A percentile compares a stretch with the other conserved stretches of the same genome.
phyloP scores from a whole-genome alignment of 179 eudicot genomes.

The Actinidia chinensis region DNA sequence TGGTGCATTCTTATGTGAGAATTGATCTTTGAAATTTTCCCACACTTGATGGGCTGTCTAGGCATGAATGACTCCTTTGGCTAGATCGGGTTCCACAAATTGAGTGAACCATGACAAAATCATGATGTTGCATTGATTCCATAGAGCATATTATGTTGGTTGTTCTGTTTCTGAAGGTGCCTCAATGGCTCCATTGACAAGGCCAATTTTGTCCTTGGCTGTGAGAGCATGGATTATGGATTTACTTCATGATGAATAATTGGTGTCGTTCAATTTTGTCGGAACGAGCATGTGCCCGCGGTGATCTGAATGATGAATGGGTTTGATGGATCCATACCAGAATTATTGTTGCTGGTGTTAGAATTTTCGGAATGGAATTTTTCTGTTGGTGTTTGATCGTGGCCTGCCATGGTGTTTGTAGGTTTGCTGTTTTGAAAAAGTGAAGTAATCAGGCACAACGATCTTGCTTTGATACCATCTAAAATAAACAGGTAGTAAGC shows the following conservation, averaged over 20 bases:
- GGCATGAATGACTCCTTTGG: constrained; percentile 1
- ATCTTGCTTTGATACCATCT: too few relatives aligned
- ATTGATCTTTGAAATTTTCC: constrained; percentile 21
- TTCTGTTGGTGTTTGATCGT: too few relatives aligned
- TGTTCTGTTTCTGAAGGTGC: not conserved
- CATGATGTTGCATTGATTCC: constrained; percentile 18
- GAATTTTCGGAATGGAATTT: too few relatives aligned
- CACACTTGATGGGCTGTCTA: constrained; percentile 13
- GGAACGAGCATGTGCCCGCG: not conserved
- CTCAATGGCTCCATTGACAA: constrained; percentile 13
- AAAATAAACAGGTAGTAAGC: too few relatives aligned
- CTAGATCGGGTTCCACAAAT: not conserved
- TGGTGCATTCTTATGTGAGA: constrained; percentile 18
- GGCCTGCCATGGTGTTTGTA: too few relatives aligned
- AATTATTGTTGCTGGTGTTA: not conserved
- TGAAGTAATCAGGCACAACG: too few relatives aligned
- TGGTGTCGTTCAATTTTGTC: not conserved
- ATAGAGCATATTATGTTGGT: constrained; percentile 5
- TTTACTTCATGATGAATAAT: constrained; percentile 4
- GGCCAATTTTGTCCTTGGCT: constrained; percentile 17
- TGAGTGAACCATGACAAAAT: constrained; percentile 10
- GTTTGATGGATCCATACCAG: not conserved
- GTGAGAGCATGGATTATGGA: constrained; percentile 19
- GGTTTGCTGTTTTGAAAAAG: too few relatives aligned
- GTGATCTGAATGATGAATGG: not conserved